Evolutionary conservation across 148 eudicot species (phyloP).

Genomic region (Rhododendron vialii): DNA sequence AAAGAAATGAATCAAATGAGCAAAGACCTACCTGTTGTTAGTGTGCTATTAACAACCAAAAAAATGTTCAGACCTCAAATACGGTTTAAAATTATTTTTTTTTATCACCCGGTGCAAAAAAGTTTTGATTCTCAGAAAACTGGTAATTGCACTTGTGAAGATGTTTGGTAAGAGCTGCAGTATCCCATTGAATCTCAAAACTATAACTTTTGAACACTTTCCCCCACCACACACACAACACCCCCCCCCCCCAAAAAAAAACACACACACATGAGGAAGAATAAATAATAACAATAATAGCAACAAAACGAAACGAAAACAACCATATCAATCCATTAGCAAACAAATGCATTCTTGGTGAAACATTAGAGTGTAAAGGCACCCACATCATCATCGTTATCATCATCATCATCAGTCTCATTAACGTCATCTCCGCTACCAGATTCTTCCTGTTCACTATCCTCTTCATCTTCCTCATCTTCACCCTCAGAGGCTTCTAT

Average conservation of each 20-base stretch:
- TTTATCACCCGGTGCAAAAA: too few relatives aligned
- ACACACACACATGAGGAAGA: neutral
- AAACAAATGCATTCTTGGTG: too few relatives aligned
- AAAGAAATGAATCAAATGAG: neutral
- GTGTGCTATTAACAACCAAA: neutral
- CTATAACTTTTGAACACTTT: neutral
- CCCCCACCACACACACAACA: too few relatives aligned
- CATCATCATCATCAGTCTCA: slow-evolving; percentile 53
- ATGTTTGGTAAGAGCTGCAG: slow-evolving; percentile 1
- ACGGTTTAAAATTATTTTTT: neutral
- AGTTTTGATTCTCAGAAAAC: neutral
- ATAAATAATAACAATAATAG: neutral
- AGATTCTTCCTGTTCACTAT: slow-evolving; percentile 37
- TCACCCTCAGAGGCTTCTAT: slow-evolving; percentile 86
- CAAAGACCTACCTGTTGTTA: neutral
- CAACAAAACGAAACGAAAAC: neutral
- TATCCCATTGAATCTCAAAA: neutral
- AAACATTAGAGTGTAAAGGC: neutral
- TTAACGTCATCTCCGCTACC: slow-evolving; percentile 48
- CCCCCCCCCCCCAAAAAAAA: too few relatives aligned
- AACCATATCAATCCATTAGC: neutral
- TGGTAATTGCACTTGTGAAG: neutral
- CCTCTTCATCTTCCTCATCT: slow-evolving; percentile 45
- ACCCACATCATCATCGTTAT: slow-evolving; percentile 43
- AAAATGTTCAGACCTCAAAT: neutral